Evolutionary conservation across 2,329 filamentous ascomycete species (phyloP).

Genomic region (Botryotinia convoluta): DNA sequence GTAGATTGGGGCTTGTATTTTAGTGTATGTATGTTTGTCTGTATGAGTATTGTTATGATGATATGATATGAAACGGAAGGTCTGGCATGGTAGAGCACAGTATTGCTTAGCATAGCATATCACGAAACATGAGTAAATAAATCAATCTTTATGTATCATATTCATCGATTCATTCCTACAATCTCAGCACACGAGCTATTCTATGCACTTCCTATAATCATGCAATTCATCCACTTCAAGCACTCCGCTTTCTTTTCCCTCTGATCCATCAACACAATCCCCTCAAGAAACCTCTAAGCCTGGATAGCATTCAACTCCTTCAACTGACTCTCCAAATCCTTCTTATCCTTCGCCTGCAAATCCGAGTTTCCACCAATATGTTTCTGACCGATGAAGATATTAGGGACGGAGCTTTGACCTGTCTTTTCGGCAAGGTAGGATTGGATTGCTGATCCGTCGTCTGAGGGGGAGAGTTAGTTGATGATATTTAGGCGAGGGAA

Average conservation of each 20-base stretch:
- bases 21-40: neutral
- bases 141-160: slow-evolving; percentile 10
- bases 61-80: neutral
- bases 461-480: slow-evolving; percentile 43
- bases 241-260: neutral
- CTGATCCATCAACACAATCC: neutral
- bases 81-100: too few relatives aligned
- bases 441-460: slow-evolving; percentile 81
- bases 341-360: slow-evolving; percentile 60
- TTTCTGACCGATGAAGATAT: slow-evolving; percentile 87
- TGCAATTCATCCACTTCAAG: neutral
- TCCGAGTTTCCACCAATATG: slow-evolving; percentile 98
- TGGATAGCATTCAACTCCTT: slow-evolving; percentile 59
- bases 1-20: neutral
- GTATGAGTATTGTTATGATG: slow-evolving; percentile 1
- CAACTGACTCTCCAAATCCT: slow-evolving; percentile 64
- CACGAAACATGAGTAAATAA: neutral
- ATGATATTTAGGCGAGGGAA: neutral
- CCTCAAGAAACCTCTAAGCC: neutral
- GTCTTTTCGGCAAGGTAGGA: slow-evolving; percentile 76
- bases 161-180: neutral
- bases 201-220: neutral
- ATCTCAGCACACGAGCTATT: neutral
- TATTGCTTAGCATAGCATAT: neutral
- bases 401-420: slow-evolving; percentile 85